A percentile compares a stretch with the other conserved stretches of the same genome.
Conservation (phyloP, 257 asterid species). For the Salvia rosmarinus region DNA sequence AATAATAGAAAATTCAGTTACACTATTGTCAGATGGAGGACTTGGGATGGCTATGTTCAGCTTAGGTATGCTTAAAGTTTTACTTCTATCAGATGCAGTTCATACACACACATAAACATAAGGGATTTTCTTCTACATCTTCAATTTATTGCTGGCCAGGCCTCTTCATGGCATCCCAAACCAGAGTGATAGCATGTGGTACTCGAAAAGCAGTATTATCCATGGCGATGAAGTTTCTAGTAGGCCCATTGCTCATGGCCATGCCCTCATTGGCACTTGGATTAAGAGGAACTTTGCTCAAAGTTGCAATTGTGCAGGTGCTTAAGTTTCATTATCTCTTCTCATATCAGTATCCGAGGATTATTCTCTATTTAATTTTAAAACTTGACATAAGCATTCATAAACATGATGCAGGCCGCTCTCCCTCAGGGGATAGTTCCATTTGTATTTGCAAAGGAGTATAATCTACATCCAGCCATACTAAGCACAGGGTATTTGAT, state of each 20-base stretch:
- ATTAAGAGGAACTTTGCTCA: conserved; percentile 63
- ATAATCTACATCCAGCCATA: conserved; percentile 73
- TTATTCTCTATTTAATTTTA: conserved; percentile 1
- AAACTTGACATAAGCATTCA: conserved; percentile 21
- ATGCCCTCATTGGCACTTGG: conserved; percentile 68
- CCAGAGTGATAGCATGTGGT: conserved; percentile 74
- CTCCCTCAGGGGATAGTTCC: conserved; percentile 97
- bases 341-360: conserved; percentile 1
- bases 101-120: background rate
- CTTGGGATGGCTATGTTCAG: conserved; percentile 99
- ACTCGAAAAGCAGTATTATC: conserved; percentile 62
- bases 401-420: conserved; percentile 71
- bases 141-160: conserved; percentile 47
- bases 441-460: conserved; percentile 91
- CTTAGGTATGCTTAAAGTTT: conserved; percentile 60
- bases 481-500: conserved; percentile 80
- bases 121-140: conserved; percentile 26
- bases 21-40: conserved; percentile 81
- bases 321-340: conserved; percentile 9
- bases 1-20: conserved; percentile 59
- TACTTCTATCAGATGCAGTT: conserved; percentile 26
- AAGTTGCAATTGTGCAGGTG: conserved; percentile 86
- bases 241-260: conserved; percentile 77
- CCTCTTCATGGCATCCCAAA: conserved; percentile 90
- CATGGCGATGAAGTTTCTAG: conserved; percentile 68